Conservation (phyloP, 331 rosid genomes). For the Dryas integrifolia region DNA sequence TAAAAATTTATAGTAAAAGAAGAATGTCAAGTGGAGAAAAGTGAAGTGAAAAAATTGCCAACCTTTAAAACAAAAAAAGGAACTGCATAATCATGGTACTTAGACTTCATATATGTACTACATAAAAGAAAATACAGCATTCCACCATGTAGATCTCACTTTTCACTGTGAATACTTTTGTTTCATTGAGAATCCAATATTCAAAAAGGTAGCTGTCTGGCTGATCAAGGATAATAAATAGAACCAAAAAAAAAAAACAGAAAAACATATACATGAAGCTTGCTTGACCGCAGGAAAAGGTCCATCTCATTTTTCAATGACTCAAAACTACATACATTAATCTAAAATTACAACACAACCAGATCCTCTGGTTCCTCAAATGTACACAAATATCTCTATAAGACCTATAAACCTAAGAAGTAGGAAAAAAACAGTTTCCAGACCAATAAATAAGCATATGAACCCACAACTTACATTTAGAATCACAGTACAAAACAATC, state of each 20-base stretch:
- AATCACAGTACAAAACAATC: slow-evolving; percentile 9
- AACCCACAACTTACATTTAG: slow-evolving; percentile 17
- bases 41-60: too few species aligned
- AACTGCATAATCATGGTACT: neutral
- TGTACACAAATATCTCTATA: slow-evolving; percentile 47
- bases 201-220: slow-evolving; percentile 9
- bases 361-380: slow-evolving; percentile 46
- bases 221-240: slow-evolving; percentile 8
- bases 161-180: neutral
- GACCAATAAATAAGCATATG: slow-evolving; percentile 21
- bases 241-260: neutral
- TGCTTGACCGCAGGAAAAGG: slow-evolving; percentile 31
- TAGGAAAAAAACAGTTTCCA: slow-evolving; percentile 19
- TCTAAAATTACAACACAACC: slow-evolving; percentile 61
- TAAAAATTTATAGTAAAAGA: too few species aligned
- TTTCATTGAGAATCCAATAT: slow-evolving; percentile 19
- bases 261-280: slow-evolving; percentile 47
- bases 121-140: neutral
- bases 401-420: slow-evolving; percentile 35
- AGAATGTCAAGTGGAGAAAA: too few species aligned
- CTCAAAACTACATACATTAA: slow-evolving; percentile 39
- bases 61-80: too few species aligned
- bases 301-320: slow-evolving; percentile 43
- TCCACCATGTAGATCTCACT: neutral
- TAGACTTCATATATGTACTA: neutral